These are phyloP conservation scores for Nemania abortiva DNA, from an alignment of 2,329 filamentous ascomycete genomes.

Conservation along the genomic window DNA sequence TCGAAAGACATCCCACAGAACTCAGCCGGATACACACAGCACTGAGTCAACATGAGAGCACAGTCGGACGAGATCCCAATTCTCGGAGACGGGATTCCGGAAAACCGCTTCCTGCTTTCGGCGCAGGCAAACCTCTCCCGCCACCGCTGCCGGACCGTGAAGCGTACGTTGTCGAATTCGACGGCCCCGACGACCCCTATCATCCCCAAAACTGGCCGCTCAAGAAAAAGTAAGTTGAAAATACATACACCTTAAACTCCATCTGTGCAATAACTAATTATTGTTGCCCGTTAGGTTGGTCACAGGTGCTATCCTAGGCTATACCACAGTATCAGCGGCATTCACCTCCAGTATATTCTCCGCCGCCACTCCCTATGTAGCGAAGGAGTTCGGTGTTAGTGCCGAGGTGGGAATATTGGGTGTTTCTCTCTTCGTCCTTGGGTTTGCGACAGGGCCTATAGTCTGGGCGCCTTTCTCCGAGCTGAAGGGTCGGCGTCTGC, in stretches of 20 bases:
- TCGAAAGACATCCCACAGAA: constrained; percentile 77
- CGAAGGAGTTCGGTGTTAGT: constrained; percentile 69
- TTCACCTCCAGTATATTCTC: constrained; percentile 84
- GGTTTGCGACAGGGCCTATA: constrained; percentile 71
- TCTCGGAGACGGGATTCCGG: constrained; percentile 62
- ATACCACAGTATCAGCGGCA: constrained; percentile 76
- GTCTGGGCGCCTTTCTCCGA: constrained; percentile 81
- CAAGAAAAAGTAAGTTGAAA: constrained; percentile 79
- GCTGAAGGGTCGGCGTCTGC: constrained; percentile 73
- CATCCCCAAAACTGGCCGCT: constrained; percentile 90
- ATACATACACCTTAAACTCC: neutral
- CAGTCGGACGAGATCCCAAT: constrained; percentile 70
- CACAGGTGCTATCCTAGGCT: constrained; percentile 76
- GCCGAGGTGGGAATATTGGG: constrained; percentile 73
- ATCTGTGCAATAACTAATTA: constrained; percentile 8
- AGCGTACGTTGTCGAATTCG: constrained; percentile 86
- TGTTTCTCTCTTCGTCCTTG: constrained; percentile 77
- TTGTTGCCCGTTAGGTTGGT: constrained; percentile 59
- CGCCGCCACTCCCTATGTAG: constrained; percentile 69
- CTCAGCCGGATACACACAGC: constrained; percentile 79
- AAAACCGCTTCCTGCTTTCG: constrained; percentile 75
- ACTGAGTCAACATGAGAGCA: constrained; percentile 76
- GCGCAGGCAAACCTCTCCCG: constrained; percentile 80
- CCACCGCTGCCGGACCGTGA: constrained; percentile 76
- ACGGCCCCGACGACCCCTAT: constrained; percentile 83